A percentile compares a stretch with the other conserved stretches of the same genome.
Evolutionary conservation across 2,329 filamentous ascomycete species (phyloP).

Genomic region (Neospermospora avenae): DNA sequence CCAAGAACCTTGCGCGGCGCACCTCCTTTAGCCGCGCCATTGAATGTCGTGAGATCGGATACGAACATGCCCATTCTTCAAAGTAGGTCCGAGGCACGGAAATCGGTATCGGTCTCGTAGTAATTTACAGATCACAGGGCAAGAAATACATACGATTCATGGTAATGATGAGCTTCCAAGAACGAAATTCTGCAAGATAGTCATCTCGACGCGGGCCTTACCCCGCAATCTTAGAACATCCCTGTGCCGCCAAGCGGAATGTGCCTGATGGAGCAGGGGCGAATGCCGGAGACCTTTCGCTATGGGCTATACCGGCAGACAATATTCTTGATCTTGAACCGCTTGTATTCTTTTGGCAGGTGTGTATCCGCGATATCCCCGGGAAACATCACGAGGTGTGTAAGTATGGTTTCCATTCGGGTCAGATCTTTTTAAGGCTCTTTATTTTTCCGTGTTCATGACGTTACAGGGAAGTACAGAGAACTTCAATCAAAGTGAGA

Average conservation of each 20-base stretch:
- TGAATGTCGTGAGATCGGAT: background rate
- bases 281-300: background rate
- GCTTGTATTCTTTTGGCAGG: background rate
- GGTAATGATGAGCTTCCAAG: background rate
- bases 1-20: background rate
- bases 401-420: background rate
- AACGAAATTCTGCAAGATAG: background rate
- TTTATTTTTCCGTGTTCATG: background rate
- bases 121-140: background rate
- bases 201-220: background rate
- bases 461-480: too few relatives aligned
- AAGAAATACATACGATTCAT: background rate
- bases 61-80: background rate
- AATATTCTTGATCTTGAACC: background rate
- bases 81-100: background rate
- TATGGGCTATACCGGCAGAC: background rate
- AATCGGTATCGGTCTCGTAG: background rate
- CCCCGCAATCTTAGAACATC: background rate
- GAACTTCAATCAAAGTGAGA: too few relatives aligned
- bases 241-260: background rate
- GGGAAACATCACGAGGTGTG: background rate
- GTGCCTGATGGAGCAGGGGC: background rate
- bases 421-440: background rate
- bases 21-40: slow-evolving; percentile 3
- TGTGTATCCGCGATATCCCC: slow-evolving; percentile 7